Evolutionary conservation across 2,329 filamentous ascomycete genomes (phyloP), one percentile per base, ranked within the genome.

Genomic region (Zalaria obscura): DNA sequence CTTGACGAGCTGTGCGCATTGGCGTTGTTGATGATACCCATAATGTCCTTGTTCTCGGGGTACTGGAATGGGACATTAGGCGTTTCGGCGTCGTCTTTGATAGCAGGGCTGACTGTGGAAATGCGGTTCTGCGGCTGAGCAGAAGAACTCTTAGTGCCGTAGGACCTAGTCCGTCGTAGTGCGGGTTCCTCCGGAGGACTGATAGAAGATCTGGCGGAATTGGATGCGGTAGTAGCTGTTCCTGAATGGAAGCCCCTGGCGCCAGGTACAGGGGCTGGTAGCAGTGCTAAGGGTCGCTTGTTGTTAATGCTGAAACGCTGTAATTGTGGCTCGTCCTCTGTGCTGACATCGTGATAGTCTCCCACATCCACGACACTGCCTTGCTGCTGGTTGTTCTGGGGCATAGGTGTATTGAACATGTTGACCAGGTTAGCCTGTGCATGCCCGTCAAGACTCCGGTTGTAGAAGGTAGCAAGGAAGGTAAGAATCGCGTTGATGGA

Each of bases 401-500:
- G 76, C 43, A 91, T 80, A 44, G 83, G 75, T 8, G 36, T 38
- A 32, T 28, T 41, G 55, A 96, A 83, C 55, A 94, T 80, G 50
- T 93, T 88, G 42, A 83, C 78, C 35, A 96, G 74, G 45, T 84
- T 89, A 55, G 84, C 77, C 1, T 76, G 70, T 11, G 75, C 79
- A 52, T 89, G 82, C 31, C 88, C 85, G 57, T 95, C 88, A 39
- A 98, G 66, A 48, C 86, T 93, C 55, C 93, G 82, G 48, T 93
- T 83, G 64, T 96, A 98, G 35, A 98, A 89, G 8, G 93, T 96
- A 36, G 89, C 91, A 18, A 98, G 72, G 60, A 98, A 96, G 39
- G 88, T 93, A 35, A 98, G 72, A 47, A 98, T 96, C n/a, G 89
- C 89, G 55, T 95, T 96, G 62, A 98, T 96, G 0, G 89, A 95